Base-by-base conservation (phyloP, 2,329 filamentous ascomycete species). In the Cytospora mali region DNA sequence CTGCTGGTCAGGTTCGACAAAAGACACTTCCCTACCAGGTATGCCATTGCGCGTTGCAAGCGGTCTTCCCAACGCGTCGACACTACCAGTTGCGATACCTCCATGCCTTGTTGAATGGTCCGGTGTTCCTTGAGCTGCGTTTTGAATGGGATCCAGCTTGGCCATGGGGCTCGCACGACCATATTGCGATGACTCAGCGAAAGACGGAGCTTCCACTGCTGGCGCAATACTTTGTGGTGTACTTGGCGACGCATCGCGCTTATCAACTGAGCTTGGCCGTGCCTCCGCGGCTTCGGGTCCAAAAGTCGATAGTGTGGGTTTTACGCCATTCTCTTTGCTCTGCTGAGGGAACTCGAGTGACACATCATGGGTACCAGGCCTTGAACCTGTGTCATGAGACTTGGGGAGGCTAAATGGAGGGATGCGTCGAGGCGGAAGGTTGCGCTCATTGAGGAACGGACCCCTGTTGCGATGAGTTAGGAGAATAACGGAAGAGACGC, bases 391-490 rank as follows among this genome's bases (percentile, higher is more conserved):
- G 14, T 11, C 57, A 29, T 35, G 53, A 31, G 55, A n/a, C 35
- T 56, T 58, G 16, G 60, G 29, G 52, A 55, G 48, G 39, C 49
- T 33, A 29, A 61, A 52, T 55, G 53, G 68, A 33, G 52, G 63
- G 64, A 61, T 67, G 68, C 27, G 58, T 33, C 66, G 65, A 51
- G 50, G 18, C 7, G 65, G 65, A 50, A 67, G 55, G 61, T 64
- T 62, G 57, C 57, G 58, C 61, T 67, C 65, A 52, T 67, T 64
- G 29, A 67, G 58, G 29, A 54, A 64, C 10, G 63, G 63, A 18
- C 63, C 56, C 58, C 60, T 62, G 49, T 46, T 58, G 68, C 59
- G 61, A 61, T 48, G 62, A 61, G 64, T 72, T 67, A 71, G 68
- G 58, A 64, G 31, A 62, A 53, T 54, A 55, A 52, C n/a, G n/a